phyloP scores from a whole-genome alignment of 805 yeast genomes.

The Saccharomycopsis babjevae region DNA sequence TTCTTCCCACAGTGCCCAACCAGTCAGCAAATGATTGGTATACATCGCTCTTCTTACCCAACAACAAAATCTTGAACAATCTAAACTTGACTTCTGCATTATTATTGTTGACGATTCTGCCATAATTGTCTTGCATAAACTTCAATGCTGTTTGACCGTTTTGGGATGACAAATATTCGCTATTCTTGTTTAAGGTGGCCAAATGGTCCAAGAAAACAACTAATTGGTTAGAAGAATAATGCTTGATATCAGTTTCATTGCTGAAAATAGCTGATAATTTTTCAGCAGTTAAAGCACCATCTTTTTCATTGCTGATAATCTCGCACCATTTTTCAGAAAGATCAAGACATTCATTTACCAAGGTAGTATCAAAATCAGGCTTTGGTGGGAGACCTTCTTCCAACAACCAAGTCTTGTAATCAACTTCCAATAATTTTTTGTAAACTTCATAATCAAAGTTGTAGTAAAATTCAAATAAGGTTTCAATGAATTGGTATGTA shows the following conservation, averaged over 20 bases:
- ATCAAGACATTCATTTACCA: slow-evolving; percentile 61
- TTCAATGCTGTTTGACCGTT: slow-evolving; percentile 27
- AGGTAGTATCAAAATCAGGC: slow-evolving; percentile 67
- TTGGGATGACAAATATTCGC: slow-evolving; percentile 30
- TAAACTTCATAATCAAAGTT: slow-evolving; percentile 31
- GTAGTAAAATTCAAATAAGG: slow-evolving; percentile 56
- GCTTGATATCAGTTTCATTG: slow-evolving; percentile 36
- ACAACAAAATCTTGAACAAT: slow-evolving; percentile 60
- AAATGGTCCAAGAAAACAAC: slow-evolving; percentile 71
- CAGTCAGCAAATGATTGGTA: slow-evolving; percentile 59
- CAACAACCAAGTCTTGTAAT: slow-evolving; percentile 80
- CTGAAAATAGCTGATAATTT: slow-evolving; percentile 28
- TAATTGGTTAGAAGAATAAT: slow-evolving; percentile 64
- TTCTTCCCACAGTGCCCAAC: slow-evolving; percentile 88
- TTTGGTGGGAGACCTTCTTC: slow-evolving; percentile 84
- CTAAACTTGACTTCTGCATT: slow-evolving; percentile 79
- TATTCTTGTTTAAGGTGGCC: slow-evolving; percentile 38
- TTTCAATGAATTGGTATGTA: slow-evolving; percentile 69
- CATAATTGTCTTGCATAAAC: slow-evolving; percentile 29
- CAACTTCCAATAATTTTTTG: slow-evolving; percentile 50
- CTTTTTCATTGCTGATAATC: slow-evolving; percentile 23
- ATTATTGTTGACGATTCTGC: slow-evolving; percentile 38
- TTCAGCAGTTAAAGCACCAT: slow-evolving; percentile 19
- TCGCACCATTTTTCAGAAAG: slow-evolving; percentile 59
- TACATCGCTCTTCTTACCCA: slow-evolving; percentile 36